A percentile compares a stretch with the other conserved stretches of the same genome.
Conservation (phyloP, 176 grass and related monocot genomes). For the Oropetium thomaeum region DNA sequence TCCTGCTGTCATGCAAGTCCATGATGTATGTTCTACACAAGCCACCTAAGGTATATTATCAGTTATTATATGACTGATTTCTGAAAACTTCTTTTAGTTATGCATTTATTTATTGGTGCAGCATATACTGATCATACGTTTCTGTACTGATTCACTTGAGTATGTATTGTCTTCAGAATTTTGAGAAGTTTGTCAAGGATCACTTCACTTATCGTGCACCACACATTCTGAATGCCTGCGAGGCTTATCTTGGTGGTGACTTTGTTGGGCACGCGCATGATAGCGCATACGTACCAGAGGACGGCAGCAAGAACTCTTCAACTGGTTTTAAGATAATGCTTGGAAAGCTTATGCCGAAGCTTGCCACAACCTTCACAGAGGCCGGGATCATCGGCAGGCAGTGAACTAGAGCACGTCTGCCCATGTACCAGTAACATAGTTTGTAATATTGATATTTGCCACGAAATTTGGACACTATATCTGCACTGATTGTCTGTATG, state of each 20-base stretch:
- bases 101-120: not conserved
- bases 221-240: constrained; percentile 59
- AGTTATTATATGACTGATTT: not conserved
- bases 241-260: constrained; percentile 65
- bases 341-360: constrained; percentile 74
- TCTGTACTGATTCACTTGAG: not conserved
- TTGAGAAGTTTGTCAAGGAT: constrained; percentile 78
- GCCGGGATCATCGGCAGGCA: constrained; percentile 45
- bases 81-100: constrained; percentile 11
- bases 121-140: not conserved
- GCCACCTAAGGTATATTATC: constrained; percentile 76
- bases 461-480: not conserved
- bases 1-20: constrained; percentile 86
- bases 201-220: constrained; percentile 54
- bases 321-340: constrained; percentile 88
- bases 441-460: not conserved
- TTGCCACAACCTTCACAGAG: constrained; percentile 49
- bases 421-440: not conserved
- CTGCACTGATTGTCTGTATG: not conserved
- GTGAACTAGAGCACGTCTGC: constrained; percentile 18
- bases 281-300: constrained; percentile 31
- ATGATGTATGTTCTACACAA: constrained; percentile 79
- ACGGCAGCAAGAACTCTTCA: constrained; percentile 55
- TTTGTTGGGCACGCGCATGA: constrained; percentile 44
- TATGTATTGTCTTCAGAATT: constrained; percentile 56